Conservation (phyloP, 805 yeast species). For the Komagataella ulmi region DNA sequence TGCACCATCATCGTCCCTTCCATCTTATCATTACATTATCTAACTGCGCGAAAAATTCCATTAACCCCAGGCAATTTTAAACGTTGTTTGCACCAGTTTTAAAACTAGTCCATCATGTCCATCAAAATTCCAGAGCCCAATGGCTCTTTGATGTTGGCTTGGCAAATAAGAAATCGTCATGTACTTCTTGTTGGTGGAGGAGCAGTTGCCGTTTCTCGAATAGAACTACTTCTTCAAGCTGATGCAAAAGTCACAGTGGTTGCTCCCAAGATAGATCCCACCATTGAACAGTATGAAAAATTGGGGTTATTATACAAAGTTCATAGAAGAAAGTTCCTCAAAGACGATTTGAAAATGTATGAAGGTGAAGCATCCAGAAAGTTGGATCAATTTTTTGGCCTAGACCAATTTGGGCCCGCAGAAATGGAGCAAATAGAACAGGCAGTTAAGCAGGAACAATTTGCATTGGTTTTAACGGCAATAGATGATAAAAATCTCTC, state of each 20-base stretch:
- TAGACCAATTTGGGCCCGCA: constrained; percentile 11
- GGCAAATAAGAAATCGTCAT: constrained; percentile 53
- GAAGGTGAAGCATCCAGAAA: constrained; percentile 14
- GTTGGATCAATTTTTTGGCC: constrained; percentile 2
- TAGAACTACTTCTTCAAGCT: constrained; percentile 53
- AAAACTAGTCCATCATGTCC: not conserved
- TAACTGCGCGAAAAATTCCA: not conserved
- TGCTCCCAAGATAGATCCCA: constrained; percentile 24
- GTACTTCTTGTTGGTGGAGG: constrained; percentile 72
- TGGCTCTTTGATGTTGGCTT: constrained; percentile 56
- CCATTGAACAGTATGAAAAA: constrained; percentile 18
- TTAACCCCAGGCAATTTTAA: not conserved
- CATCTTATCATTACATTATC: not conserved
- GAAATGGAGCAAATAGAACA: constrained; percentile 19
- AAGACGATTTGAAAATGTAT: constrained; percentile 36
- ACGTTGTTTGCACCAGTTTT: not conserved
- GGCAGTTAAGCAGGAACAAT: constrained; percentile 23
- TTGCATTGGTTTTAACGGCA: constrained; percentile 61
- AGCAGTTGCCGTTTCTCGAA: constrained; percentile 62
- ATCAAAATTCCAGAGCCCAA: constrained; percentile 17
- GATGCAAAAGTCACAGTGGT: constrained; percentile 60
- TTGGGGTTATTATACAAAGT: constrained; percentile 29
- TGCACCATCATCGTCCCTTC: not conserved
- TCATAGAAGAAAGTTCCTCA: constrained; percentile 27
- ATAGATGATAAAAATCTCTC: constrained; percentile 58